Percentiles rank a stretch among this genome's conserved stretches.
Conservation (phyloP, 2,329 filamentous ascomycete species). For the Cercospora zeina region DNA sequence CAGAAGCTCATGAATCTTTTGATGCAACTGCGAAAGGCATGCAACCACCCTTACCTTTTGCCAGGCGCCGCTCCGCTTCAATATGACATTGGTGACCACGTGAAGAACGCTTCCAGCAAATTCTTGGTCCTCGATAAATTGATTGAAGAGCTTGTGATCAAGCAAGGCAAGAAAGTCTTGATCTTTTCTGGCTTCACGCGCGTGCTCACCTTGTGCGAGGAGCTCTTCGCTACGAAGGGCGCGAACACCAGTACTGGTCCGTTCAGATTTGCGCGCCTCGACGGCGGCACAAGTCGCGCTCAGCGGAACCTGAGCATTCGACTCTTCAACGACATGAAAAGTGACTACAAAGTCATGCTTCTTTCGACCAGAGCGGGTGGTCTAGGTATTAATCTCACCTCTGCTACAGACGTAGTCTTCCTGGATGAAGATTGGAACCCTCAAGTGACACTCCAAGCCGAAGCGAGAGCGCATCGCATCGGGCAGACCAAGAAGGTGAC, state of each 20-base stretch:
- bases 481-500: constrained; percentile 57
- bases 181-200: constrained; percentile 59
- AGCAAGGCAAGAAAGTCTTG: constrained; percentile 55
- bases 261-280: constrained; percentile 53
- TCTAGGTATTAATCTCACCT: constrained; percentile 57
- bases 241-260: constrained; percentile 39
- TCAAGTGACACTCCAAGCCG: constrained; percentile 56
- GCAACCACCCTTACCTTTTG: constrained; percentile 57
- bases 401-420: constrained; percentile 58
- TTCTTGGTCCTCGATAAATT: constrained; percentile 58
- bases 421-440: constrained; percentile 60
- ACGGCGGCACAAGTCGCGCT: constrained; percentile 53
- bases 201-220: constrained; percentile 55
- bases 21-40: constrained; percentile 59
- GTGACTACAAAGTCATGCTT: constrained; percentile 56
- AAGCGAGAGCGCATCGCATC: constrained; percentile 57
- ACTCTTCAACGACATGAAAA: constrained; percentile 52
- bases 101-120: constrained; percentile 56
- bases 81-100: constrained; percentile 50
- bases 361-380: constrained; percentile 59
- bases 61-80: constrained; percentile 49
- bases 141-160: constrained; percentile 51
- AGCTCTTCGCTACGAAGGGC: constrained; percentile 51
- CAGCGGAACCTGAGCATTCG: constrained; percentile 55
- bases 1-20: constrained; percentile 55